Evolutionary conservation across 1,139 yeast genomes (phyloP), one percentile per base, ranked within the genome.

Genomic region (Candida frijolesensis): DNA sequence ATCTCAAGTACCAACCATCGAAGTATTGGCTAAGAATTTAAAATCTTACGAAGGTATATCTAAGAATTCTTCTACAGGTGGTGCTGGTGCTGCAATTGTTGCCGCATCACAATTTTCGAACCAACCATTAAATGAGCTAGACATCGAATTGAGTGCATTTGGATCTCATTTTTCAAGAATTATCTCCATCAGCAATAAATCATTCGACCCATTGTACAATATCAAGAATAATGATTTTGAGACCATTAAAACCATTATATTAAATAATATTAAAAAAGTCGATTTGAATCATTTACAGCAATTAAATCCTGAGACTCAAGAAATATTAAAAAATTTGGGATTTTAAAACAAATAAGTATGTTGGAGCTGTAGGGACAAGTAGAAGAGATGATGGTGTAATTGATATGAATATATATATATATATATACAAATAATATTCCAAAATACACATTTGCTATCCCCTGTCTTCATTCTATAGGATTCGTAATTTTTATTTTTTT

Each of bases 111-210:
- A 27, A 32, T 33, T 30, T 52, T 22, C 42, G 7, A 33, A 34
- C 10, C 45, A 43, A 34, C 72, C 65, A 51, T 68, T 61, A 42
- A 79, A 79, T 49, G 89, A 84, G 49, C 65, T 82, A 39, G 91
- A 85, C 54, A 67, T 79, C 43, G 89, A 85, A 37, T 84, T 85
- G 41, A 66, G 81, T 27, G 76, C 95, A 1, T 94, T 91, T 69
- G 98, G 98, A 1, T 86, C 97, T 0, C 83, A 85, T 47, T 94
- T 83, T 67, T 88, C 96, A 45, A 85, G 81, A 62, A 74, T 94
- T 53, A 82, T 80, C 2, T 80, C 89, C 1, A 84, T 92, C 44
- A 76, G 81, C 38, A 68, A 71, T 15, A 80, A 78, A 55, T 76
- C 84, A 6, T 78, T 81, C 57, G 97, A 94, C 65, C 96, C 97